phyloP scores from a whole-genome alignment of 208 protist genomes.

The Leishmania guyanensis region DNA sequence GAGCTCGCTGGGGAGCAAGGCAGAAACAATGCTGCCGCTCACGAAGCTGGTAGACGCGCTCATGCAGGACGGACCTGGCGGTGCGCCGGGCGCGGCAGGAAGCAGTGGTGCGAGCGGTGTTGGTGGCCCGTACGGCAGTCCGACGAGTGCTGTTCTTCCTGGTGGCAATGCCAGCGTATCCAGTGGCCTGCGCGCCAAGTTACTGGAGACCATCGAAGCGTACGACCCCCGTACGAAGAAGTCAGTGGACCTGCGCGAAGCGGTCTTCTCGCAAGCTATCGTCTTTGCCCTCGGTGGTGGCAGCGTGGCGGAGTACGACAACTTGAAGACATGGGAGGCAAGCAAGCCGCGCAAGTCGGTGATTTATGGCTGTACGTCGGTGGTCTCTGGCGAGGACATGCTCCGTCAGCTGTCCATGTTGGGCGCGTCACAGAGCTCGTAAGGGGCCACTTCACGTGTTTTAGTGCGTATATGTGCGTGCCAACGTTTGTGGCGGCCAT shows the following conservation, averaged over 20 bases:
- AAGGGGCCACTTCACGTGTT: neutral
- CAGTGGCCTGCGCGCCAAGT: slow-evolving; percentile 23
- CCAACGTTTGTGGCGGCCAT: neutral
- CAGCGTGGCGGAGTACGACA: slow-evolving; percentile 87
- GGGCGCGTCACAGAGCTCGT: slow-evolving; percentile 32
- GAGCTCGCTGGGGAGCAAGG: slow-evolving; percentile 59
- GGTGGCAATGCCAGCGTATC: slow-evolving; percentile 15
- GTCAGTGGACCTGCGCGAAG: slow-evolving; percentile 54
- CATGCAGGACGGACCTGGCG: slow-evolving; percentile 60
- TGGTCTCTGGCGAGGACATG: slow-evolving; percentile 80
- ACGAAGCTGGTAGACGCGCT: slow-evolving; percentile 88
- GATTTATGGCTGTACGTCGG: slow-evolving; percentile 85
- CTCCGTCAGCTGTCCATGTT: slow-evolving; percentile 70
- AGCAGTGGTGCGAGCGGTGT: slow-evolving; percentile 19
- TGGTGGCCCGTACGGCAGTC: slow-evolving; percentile 19
- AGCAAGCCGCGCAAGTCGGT: slow-evolving; percentile 74
- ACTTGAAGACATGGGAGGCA: slow-evolving; percentile 87
- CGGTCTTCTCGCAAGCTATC: slow-evolving; percentile 85
- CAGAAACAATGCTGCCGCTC: slow-evolving; percentile 74
- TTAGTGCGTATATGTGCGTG: neutral
- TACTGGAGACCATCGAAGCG: slow-evolving; percentile 67
- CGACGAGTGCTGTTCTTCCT: slow-evolving; percentile 6
- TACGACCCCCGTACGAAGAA: slow-evolving; percentile 79
- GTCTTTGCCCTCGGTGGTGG: slow-evolving; percentile 89
- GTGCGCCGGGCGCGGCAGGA: slow-evolving; percentile 9